Conservation (phyloP, 148 eudicot genomes). For the Cornus florida region DNA sequence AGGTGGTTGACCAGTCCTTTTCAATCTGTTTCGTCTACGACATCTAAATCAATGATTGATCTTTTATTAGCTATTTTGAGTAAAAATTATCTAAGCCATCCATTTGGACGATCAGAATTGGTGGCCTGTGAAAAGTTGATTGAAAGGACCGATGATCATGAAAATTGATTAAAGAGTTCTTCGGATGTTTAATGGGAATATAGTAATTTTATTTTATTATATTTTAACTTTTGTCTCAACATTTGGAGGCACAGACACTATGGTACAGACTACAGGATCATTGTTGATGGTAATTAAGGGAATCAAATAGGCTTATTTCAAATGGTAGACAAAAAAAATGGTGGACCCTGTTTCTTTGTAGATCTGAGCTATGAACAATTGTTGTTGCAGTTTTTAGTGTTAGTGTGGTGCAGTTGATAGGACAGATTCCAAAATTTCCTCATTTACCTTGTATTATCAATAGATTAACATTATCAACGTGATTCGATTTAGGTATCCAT, state of each 20-base stretch:
- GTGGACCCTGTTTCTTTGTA: not conserved
- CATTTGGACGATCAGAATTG: not conserved
- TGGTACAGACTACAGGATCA: no score
- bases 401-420: not conserved
- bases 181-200: not conserved
- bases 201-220: no score
- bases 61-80: not conserved
- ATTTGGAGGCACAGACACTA: not conserved
- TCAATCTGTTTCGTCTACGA: not conserved
- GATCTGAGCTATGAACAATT: not conserved
- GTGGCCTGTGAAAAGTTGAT: not conserved
- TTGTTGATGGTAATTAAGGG: not conserved
- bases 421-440: not conserved
- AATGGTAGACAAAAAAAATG: not conserved
- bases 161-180: not conserved
- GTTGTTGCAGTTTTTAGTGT: not conserved
- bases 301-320: not conserved
- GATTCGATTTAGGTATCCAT: constrained; percentile 3
- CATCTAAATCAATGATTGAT: not conserved
- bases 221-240: not conserved
- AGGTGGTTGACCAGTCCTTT: not conserved
- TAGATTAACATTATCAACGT: not conserved
- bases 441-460: not conserved
- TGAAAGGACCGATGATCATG: not conserved
- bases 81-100: not conserved